Evolutionary conservation across 2,329 filamentous ascomycete genomes (phyloP), one percentile per base, ranked within the genome.

Genomic region (Fusarium subtropicale): DNA sequence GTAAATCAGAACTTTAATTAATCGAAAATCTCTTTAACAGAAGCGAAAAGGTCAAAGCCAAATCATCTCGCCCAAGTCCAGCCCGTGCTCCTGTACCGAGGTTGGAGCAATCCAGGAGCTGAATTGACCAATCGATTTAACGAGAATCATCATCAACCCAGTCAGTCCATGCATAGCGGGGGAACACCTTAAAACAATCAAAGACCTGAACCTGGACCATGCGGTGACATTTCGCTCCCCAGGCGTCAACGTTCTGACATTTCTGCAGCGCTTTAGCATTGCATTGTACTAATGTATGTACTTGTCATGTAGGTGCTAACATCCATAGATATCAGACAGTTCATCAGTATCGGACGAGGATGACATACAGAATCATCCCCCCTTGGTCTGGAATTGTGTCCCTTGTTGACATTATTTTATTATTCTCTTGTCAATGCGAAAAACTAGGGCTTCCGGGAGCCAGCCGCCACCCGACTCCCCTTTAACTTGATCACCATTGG

Each of bases 91-190:
- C 24, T 26, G 53, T 52, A 62, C 67, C 62, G 67, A 69, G 62
- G 67, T 69, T 69, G 61, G 48, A 69, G 46, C 20, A 56, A 34
- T 55, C 41, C 62, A 56, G 20, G 26, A 26, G 24, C 18, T 10
- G 62, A 67, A 69, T 67, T 70, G 66, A 44, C 71, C 66, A 74
- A 73, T 68, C 18, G 68, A 46, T 47, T 28, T 16, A 22, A 9
- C 11, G 13, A 51, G 62, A 62, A 70, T 66, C 66, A 72, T 70
- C 68, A 71, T 52, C 56, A 55, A 54, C 50, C 50, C 24, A 53
- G 55, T 38, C 36, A 22, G 56, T 36, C 51, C 42, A 51, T 56
- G 26, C 24, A 50, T 54, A 54, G 48, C 45, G 53, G 64, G 66
- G 59, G 60, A 53, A 65, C 24, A 51, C 24, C 33, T 51, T 51